Evolutionary conservation across 352 stramenopile species (phyloP).

Genomic region (Globisporangium paddicum): DNA sequence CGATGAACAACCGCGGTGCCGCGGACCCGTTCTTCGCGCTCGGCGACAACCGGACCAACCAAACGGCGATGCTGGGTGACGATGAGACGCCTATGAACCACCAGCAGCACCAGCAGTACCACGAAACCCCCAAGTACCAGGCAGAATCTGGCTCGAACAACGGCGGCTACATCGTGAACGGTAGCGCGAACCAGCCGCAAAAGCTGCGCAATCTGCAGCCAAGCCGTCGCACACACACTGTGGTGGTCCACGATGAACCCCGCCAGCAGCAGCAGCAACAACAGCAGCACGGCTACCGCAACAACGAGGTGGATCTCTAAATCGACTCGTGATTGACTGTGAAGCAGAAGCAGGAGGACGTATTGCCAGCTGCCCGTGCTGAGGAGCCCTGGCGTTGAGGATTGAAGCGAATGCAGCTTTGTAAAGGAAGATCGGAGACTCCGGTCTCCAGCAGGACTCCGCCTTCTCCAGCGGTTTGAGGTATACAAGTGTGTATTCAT

Average conservation of each 20-base stretch:
- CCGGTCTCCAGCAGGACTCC: too few relatives aligned
- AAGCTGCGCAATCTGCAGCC: conserved; percentile 19
- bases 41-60: conserved; percentile 23
- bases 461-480: conserved; percentile 4
- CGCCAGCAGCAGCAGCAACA: neutral
- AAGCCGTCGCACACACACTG: conserved; percentile 16
- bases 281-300: conserved; percentile 18
- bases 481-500: conserved; percentile 9
- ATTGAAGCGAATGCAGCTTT: conserved; percentile 8
- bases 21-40: conserved; percentile 48
- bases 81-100: conserved; percentile 19
- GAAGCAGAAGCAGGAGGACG: neutral
- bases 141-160: neutral
- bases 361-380: neutral
- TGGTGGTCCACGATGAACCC: conserved; percentile 20
- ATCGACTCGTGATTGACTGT: neutral
- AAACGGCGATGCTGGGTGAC: conserved; percentile 32
- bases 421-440: conserved; percentile 1
- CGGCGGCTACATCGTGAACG: neutral
- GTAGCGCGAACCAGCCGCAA: neutral
- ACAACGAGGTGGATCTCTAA: conserved; percentile 43
- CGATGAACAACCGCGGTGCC: conserved; percentile 43
- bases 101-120: conserved; percentile 8
- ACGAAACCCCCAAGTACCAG: conserved; percentile 3
- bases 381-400: neutral